Percentiles rank a stretch among this genome's conserved stretches.
phyloP scores from a whole-genome alignment of 352 stramenopile genomes.

The Globisporangium camurandrum region DNA sequence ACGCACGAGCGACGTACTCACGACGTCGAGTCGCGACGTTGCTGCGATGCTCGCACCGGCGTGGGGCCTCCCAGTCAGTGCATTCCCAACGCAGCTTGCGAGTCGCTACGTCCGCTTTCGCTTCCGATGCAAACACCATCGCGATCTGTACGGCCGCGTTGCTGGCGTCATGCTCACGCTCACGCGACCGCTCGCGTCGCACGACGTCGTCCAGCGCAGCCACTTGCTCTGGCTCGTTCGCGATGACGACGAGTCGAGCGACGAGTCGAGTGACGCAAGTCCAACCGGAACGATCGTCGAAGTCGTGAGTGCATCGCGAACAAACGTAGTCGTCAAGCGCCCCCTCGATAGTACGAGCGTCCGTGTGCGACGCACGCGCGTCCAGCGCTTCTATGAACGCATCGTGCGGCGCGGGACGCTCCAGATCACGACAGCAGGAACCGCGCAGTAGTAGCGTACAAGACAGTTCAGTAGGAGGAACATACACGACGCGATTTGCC shows the following conservation, averaged over 20 bases:
- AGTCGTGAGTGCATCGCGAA: slow-evolving; percentile 10
- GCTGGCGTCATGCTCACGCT: slow-evolving; percentile 37
- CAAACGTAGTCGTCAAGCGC: slow-evolving; percentile 21
- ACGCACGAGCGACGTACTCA: neutral
- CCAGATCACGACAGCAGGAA: no score
- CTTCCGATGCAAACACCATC: slow-evolving; percentile 22
- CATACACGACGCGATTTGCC: no score
- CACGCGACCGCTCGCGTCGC: slow-evolving; percentile 16
- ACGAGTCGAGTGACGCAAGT: slow-evolving; percentile 9
- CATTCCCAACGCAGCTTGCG: slow-evolving; percentile 35
- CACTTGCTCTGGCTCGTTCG: slow-evolving; percentile 32
- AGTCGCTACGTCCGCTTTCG: slow-evolving; percentile 33
- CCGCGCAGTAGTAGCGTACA: no score
- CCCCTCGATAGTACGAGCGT: slow-evolving; percentile 11
- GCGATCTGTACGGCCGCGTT: slow-evolving; percentile 29
- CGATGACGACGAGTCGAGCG: neutral
- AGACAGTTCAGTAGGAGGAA: no score
- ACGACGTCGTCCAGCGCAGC: slow-evolving; percentile 19
- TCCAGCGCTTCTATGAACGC: slow-evolving; percentile 30
- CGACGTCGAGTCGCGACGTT: slow-evolving; percentile 6
- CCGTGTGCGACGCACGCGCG: slow-evolving; percentile 12
- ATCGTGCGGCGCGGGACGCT: slow-evolving; percentile 28
- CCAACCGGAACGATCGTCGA: no score
- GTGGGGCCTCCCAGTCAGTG: slow-evolving; percentile 29
- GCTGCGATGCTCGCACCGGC: slow-evolving; percentile 19